Evolutionary conservation across 176 grass and related monocot species (phyloP), one percentile per base, ranked within the genome.

Genomic region (Aegilops sharonensis): DNA sequence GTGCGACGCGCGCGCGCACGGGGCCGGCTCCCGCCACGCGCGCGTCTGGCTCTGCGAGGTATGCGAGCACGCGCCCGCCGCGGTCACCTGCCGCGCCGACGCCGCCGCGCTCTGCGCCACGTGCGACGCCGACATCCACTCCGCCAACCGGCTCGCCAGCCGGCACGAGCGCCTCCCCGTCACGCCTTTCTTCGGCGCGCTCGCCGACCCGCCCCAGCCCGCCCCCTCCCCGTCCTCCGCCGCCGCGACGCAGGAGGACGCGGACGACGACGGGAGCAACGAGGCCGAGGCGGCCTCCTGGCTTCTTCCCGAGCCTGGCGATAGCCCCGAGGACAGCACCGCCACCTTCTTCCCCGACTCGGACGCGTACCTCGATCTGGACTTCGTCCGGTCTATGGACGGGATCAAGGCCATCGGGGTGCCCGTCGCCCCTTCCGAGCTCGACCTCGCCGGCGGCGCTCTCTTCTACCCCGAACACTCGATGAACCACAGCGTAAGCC

Each of bases 61-160:
- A 23, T 98, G 93, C 85, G 83, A 89, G 64, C 90, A 89, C 80
- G 93, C 91, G 11, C 91, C 93, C 4, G 91, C 91, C 9, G 67
- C 81, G 0, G 80, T 98, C 70, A 95, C 94, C 40, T 98, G 95
- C 79, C 83, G 88, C 21, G 95, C 93, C 35, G 95, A 95, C 82
- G 89, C 93, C 32, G 95, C 95, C 18, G 86, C 88, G 29, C 95
- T 98, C 81, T 98, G 93, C 73, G 57, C 85, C 23, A 78, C 93
- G n/a, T 98, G 95, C 87, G 95, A 98, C 43, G 86, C 86, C 14
- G 90, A 93, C 69, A 92, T 98, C 91, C 91, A 98, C 91, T 95
- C 95, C 12, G 95, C 93, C 14, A 99, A 99, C 90, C 94, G 83
- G 75, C 97, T 99, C 64, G 94, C 94, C 30, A 79, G 92, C 42